Evolutionary conservation across 2,329 filamentous ascomycete genomes (phyloP), one percentile per base, ranked within the genome.

Genomic region (Pseudogymnoascus sp.): DNA sequence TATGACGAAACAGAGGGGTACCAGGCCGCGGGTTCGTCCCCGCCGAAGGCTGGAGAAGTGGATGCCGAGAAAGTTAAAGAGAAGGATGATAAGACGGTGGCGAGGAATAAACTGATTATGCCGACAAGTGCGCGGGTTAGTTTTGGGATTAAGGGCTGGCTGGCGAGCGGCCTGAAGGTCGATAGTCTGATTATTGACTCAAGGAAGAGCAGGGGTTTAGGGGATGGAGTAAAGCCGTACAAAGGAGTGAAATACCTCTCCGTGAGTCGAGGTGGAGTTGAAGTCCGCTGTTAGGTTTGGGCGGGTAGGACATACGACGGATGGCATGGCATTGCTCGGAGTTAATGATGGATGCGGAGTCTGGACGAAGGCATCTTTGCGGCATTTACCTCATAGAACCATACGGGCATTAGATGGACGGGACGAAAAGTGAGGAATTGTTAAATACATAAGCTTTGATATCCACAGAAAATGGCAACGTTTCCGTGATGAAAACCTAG

Each of bases 221-320:
- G 91, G 0, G 91, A 96, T 67, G 86, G 89, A 2, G 86, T 97
- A 39, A 95, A 92, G 76, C 94, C 94, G 23, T 97, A 96, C 76
- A 99, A 97, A 77, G 94, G 94, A 1, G 94, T 99, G 67, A 99
- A 99, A 77, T 99, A 99, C 75, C 74, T 99, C 69, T 97, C 92
- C 14, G 79, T 88, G 58, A 88, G 85, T 70, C 84, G 84, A 66
- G 81, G 82, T 12, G 85, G 85, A 22, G 78, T 88, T 42, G 85
- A 88, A 74, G 80, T 86, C 67, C 77, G 85, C 68, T 87, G 85
- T 71, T 74, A 55, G 28, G 35, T 60, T 42, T 42, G 33, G 14
- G 11, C 22, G 22, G 38, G 38, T 14, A 19, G 22, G 30, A 8
- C 25, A 30, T 38, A 60, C 19, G 11, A 38, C 35, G 22, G 58